Evolutionary conservation across 768 basidiomycete species (phyloP).

Genomic region (Psilocybe subaeruginosa): DNA sequence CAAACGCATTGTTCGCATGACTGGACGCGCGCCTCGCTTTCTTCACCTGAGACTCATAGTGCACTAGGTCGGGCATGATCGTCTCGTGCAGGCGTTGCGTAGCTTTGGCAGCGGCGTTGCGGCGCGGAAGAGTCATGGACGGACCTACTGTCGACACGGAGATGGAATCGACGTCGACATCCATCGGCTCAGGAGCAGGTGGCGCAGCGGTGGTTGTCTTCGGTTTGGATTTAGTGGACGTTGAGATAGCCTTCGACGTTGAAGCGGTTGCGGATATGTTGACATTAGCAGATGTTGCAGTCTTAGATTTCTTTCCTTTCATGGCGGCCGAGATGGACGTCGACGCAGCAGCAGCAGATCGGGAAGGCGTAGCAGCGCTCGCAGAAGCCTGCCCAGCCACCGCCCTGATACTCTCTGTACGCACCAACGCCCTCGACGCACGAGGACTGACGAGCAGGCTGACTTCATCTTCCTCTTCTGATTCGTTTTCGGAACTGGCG

Average conservation of each 20-base stretch:
- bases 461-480: slow-evolving; percentile 23
- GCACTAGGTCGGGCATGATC: slow-evolving; percentile 80
- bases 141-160: slow-evolving; percentile 13
- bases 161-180: slow-evolving; percentile 11
- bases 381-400: slow-evolving; percentile 24
- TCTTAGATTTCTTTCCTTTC: slow-evolving; percentile 6
- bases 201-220: not conserved
- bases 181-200: slow-evolving; percentile 3
- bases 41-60: slow-evolving; percentile 67
- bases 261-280: not conserved
- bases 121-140: slow-evolving; percentile 1
- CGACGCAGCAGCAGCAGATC: slow-evolving; percentile 1
- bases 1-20: slow-evolving; percentile 23
- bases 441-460: slow-evolving; percentile 17
- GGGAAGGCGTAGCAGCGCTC: not conserved
- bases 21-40: slow-evolving; percentile 27
- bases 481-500: slow-evolving; percentile 7
- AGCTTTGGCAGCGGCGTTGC: slow-evolving; percentile 48
- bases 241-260: not conserved
- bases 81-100: slow-evolving; percentile 57
- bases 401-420: slow-evolving; percentile 31
- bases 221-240: not conserved
- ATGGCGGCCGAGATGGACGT: slow-evolving; percentile 8
- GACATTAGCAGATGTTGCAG: not conserved
- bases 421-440: slow-evolving; percentile 8